Base-by-base conservation (phyloP, 139 green algal species). In the Chloropicon primus region DNA sequence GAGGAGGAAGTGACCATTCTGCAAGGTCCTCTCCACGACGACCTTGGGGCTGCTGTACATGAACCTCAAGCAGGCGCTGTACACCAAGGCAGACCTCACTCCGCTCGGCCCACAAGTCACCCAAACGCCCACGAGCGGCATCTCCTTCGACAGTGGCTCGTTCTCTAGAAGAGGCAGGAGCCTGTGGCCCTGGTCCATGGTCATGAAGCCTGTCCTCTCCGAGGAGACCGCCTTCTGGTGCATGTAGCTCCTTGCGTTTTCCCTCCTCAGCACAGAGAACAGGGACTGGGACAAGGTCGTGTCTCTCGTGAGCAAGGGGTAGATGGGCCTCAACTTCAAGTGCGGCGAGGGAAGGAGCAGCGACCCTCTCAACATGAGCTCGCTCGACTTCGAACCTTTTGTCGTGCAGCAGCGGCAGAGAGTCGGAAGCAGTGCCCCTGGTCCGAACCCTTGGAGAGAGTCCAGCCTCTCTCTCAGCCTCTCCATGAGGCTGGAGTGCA, bases 41-140 rank as follows among this genome's bases (percentile, higher is more conserved):
- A 62, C 41, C 41, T 62, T 17, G 5, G 10, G 5, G 41, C 41
- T 17, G 41, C 41, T 17, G 71, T 74, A 28, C 23, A 74, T 10
- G 71, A 74, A 74, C 23, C 71, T 26, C 23, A 74, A 28, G 71
- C 71, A 74, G 23, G 71, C 71, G 17, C 71, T 27, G 23, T 27
- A 74, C 5, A 74, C 71, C 23, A 74, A 21, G 23, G 71, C 3
- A 21, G 23, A 27, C 23, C 24, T 28, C 17, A 21, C 71, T 5
- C 71, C 71, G 23, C 24, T 27, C 71, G 24, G 23, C 23, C 71
- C 71, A 62, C 41, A 62, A 21, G 23, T 74, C 71, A 74, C 71
- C 71, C 71, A 74, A 26, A 74, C 71, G 17, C 71, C 71, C 71
- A 74, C 5, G 23, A 74, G 71, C 5, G 71, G 71, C 71, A 74